Conservation (phyloP, 495 filamentous ascomycete species). For the Niebla homalea region DNA sequence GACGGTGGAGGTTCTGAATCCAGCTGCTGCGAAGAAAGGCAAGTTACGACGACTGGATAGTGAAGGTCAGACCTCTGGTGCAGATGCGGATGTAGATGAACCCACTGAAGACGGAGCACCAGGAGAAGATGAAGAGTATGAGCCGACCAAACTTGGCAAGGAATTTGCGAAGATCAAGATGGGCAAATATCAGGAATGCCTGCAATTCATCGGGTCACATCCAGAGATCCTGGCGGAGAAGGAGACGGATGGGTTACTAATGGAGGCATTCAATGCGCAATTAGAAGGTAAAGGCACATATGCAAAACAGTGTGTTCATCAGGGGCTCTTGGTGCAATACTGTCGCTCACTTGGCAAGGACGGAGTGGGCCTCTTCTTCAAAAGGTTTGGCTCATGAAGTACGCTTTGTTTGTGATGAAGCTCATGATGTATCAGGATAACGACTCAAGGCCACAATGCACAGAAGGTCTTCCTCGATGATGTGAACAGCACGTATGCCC, state of each 20-base stretch:
- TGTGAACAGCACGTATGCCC: slow-evolving; percentile 70
- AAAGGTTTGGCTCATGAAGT: slow-evolving; percentile 36
- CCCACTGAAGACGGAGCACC: slow-evolving; percentile 28
- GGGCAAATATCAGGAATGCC: slow-evolving; percentile 57
- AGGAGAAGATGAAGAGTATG: slow-evolving; percentile 57
- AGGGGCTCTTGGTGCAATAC: slow-evolving; percentile 85
- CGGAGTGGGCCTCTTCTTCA: slow-evolving; percentile 88
- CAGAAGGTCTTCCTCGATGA: slow-evolving; percentile 83
- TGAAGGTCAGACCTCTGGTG: slow-evolving; percentile 37
- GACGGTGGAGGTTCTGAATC: slow-evolving; percentile 72
- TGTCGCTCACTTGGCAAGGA: slow-evolving; percentile 79
- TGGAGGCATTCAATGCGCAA: slow-evolving; percentile 81
- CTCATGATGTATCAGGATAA: slow-evolving; percentile 43
- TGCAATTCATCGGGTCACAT: slow-evolving; percentile 62
- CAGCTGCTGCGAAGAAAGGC: slow-evolving; percentile 30
- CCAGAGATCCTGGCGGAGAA: slow-evolving; percentile 68
- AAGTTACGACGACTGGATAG: slow-evolving; percentile 22
- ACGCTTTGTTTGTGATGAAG: slow-evolving; percentile 8
- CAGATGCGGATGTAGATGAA: slow-evolving; percentile 47
- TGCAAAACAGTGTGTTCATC: slow-evolving; percentile 83
- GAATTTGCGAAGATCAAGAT: slow-evolving; percentile 66
- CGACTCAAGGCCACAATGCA: slow-evolving; percentile 86
- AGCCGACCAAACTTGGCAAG: slow-evolving; percentile 61
- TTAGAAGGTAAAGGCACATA: slow-evolving; percentile 60
- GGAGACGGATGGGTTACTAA: slow-evolving; percentile 80